Evolutionary conservation across 257 asterid genomes (phyloP).

Genomic region (Catharanthus roseus): DNA sequence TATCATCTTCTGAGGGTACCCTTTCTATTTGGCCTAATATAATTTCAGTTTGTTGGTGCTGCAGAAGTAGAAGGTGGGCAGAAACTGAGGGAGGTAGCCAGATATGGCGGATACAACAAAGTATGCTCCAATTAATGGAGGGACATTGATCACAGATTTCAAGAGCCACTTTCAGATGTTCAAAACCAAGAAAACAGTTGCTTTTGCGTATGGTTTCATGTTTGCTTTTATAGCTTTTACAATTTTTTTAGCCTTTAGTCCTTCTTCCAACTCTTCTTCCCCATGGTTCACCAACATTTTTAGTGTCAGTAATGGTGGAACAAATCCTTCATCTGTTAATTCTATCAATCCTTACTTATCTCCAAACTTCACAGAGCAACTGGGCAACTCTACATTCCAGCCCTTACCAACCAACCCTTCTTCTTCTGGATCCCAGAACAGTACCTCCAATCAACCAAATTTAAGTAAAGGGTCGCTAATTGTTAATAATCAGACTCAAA

Average conservation of each 20-base stretch:
- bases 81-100: not conserved
- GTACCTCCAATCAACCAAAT: conserved; percentile 9
- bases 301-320: not conserved
- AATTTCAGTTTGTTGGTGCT: conserved; percentile 6
- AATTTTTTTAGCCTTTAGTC: conserved; percentile 64
- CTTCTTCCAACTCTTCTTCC: conserved; percentile 61
- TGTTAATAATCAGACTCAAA: conserved; percentile 13
- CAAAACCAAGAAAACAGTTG: conserved; percentile 37
- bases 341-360: conserved; percentile 40
- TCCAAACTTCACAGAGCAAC: conserved; percentile 40
- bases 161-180: conserved; percentile 43
- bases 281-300: conserved; percentile 52
- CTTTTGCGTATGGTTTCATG: conserved; percentile 45
- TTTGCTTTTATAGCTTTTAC: conserved; percentile 62
- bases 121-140: conserved; percentile 51
- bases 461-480: conserved; percentile 16
- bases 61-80: not conserved
- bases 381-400: conserved; percentile 9
- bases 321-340: conserved; percentile 24
- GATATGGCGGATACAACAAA: conserved; percentile 60
- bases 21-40: not conserved
- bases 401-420: conserved; percentile 9
- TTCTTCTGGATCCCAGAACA: conserved; percentile 16
- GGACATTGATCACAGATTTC: conserved; percentile 45
- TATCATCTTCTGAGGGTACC: not conserved